These are phyloP conservation scores for Agrocybe praecox DNA, from an alignment of 768 basidiomycete genomes.

Conservation along the genomic window DNA sequence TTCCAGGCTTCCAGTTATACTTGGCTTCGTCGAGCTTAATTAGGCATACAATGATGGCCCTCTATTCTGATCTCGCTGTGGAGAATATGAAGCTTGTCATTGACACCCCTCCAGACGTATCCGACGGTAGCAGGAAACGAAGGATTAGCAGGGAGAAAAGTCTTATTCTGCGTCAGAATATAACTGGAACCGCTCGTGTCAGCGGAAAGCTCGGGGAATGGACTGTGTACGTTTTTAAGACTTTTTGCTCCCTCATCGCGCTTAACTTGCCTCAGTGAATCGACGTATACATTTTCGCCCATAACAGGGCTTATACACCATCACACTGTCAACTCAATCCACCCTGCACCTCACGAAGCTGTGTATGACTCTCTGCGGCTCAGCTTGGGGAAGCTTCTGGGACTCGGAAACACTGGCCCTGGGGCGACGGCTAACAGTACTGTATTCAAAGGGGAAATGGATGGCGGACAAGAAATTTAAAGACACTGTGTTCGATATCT, in stretches of 20 bases:
- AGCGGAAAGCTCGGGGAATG: constrained; percentile 66
- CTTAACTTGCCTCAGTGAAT: constrained; percentile 44
- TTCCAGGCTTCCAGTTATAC: constrained; percentile 70
- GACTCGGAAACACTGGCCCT: not conserved
- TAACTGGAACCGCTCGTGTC: constrained; percentile 63
- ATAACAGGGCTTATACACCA: constrained; percentile 60
- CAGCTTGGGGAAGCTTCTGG: constrained; percentile 22
- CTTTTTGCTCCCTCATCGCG: not conserved
- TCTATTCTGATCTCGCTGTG: constrained; percentile 69
- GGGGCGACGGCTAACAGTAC: not conserved
- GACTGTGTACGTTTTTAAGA: constrained; percentile 58
- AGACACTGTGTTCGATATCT: too few species aligned
- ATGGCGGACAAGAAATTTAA: not conserved
- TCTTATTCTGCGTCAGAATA: constrained; percentile 53
- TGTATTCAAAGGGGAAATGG: not conserved
- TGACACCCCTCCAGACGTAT: constrained; percentile 25
- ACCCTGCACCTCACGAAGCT: constrained; percentile 73
- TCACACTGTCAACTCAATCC: constrained; percentile 76
- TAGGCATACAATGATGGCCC: constrained; percentile 72
- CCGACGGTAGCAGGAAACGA: constrained; percentile 17
- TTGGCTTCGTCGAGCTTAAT: constrained; percentile 69
- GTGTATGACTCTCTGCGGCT: constrained; percentile 64
- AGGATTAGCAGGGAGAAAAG: constrained; percentile 54
- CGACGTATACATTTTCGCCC: constrained; percentile 76
- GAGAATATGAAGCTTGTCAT: constrained; percentile 52